These are phyloP conservation scores for Phylloboletellus chloephorus DNA, from an alignment of 1,284 basidiomycete species.

Conservation along the genomic window DNA sequence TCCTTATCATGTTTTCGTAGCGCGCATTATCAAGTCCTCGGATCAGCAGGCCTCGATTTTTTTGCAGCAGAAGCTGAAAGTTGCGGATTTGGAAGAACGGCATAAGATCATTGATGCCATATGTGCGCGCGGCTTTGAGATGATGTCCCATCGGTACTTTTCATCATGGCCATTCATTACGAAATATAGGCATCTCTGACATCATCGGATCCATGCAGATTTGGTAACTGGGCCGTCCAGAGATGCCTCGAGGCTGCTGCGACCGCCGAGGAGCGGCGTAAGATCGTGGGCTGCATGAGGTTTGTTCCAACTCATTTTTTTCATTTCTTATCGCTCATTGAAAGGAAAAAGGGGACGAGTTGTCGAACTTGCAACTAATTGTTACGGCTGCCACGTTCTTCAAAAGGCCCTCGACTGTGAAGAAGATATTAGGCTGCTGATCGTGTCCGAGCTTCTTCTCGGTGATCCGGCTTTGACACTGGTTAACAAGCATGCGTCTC, in stretches of 20 bases:
- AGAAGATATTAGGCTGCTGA: conserved; percentile 71
- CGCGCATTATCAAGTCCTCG: conserved; percentile 77
- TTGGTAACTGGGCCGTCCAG: conserved; percentile 84
- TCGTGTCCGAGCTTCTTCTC: conserved; percentile 73
- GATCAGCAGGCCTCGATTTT: conserved; percentile 87
- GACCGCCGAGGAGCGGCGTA: conserved; percentile 63
- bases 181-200: conserved; percentile 10
- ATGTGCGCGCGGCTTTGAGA: conserved; percentile 72
- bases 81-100: conserved; percentile 70
- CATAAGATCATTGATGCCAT: conserved; percentile 80
- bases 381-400: conserved; percentile 80
- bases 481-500: conserved; percentile 81
- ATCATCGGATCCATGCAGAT: conserved; percentile 39
- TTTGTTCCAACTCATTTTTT: conserved; percentile 29
- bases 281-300: conserved; percentile 79
- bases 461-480: conserved; percentile 77
- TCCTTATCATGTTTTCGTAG: conserved; percentile 72
- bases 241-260: conserved; percentile 73
- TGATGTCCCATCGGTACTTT: conserved; percentile 77
- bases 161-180: conserved; percentile 1
- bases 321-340: conserved; percentile 7
- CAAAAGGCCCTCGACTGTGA: conserved; percentile 86
- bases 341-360: conserved; percentile 55
- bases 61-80: conserved; percentile 79
- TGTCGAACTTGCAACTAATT: conserved; percentile 78